These are phyloP conservation scores for Niebla homalea DNA, from an alignment of 495 filamentous ascomycete species.

Conservation along the genomic window DNA sequence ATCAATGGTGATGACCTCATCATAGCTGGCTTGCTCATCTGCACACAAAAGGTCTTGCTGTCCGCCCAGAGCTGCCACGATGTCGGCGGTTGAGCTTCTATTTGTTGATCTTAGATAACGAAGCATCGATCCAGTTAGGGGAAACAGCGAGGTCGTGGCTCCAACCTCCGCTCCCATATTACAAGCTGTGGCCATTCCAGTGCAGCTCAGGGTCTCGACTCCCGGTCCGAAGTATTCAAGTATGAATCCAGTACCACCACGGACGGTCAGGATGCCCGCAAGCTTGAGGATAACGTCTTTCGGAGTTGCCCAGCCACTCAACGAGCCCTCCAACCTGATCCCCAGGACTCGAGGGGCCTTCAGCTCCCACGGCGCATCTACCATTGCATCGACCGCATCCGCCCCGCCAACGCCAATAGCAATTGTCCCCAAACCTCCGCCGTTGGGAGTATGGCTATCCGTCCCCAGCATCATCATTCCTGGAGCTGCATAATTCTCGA, in stretches of 20 bases:
- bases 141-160: conserved; percentile 92
- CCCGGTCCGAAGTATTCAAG: conserved; percentile 90
- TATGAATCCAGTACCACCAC: conserved; percentile 87
- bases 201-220: conserved; percentile 76
- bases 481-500: conserved; percentile 96
- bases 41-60: conserved; percentile 32
- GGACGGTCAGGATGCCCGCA: conserved; percentile 80
- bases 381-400: conserved; percentile 92
- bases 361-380: conserved; percentile 92
- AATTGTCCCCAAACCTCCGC: conserved; percentile 81
- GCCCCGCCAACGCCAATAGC: conserved; percentile 97
- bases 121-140: conserved; percentile 55
- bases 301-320: conserved; percentile 82
- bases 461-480: conserved; percentile 99
- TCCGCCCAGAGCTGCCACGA: conserved; percentile 36
- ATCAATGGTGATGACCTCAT: conserved; percentile 84
- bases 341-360: conserved; percentile 86
- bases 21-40: conserved; percentile 72
- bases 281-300: conserved; percentile 91
- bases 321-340: conserved; percentile 68
- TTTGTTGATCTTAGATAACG: conserved; percentile 76
- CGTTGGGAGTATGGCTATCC: conserved; percentile 96
- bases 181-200: conserved; percentile 82
- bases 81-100: conserved; percentile 54
- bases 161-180: conserved; percentile 92